Conservation (phyloP, 345 rosid genomes). For the Salix purpurea region DNA sequence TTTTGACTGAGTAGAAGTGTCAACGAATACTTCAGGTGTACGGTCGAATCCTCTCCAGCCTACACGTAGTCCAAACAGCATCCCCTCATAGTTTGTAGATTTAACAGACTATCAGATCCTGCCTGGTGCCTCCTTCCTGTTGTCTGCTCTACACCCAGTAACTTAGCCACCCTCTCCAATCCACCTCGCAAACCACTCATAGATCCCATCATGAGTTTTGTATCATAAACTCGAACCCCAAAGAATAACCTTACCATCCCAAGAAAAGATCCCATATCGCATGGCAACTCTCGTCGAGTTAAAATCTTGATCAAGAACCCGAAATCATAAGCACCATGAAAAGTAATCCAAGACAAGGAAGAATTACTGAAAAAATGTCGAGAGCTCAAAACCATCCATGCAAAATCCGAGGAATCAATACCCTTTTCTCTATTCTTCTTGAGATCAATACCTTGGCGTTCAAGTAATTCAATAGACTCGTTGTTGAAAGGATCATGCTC, state of each 20-base stretch:
- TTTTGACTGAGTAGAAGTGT: too few relatives aligned
- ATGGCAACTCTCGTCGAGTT: too few relatives aligned
- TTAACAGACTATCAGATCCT: neutral
- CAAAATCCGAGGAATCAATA: neutral
- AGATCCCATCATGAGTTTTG: neutral
- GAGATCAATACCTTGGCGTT: slow-evolving; percentile 4
- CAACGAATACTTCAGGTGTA: neutral
- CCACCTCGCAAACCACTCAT: neutral
- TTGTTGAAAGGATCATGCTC: neutral
- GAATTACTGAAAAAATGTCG: neutral
- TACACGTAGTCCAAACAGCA: neutral
- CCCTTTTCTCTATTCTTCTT: neutral
- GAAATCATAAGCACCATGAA: neutral
- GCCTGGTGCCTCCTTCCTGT: too few relatives aligned
- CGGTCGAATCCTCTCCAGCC: too few relatives aligned
- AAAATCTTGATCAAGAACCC: too few relatives aligned
- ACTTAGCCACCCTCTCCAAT: neutral
- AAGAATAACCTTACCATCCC: too few relatives aligned
- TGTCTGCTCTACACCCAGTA: too few relatives aligned
- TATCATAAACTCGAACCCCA: neutral
- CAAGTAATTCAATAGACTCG: neutral
- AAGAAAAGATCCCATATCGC: neutral
- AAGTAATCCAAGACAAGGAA: neutral
- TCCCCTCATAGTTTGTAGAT: neutral
- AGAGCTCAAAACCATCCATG: neutral